These are phyloP conservation scores for carrot (Daucus carota) DNA, from an alignment of 129 eudicot genomes.

Conservation along the genomic window DNA sequence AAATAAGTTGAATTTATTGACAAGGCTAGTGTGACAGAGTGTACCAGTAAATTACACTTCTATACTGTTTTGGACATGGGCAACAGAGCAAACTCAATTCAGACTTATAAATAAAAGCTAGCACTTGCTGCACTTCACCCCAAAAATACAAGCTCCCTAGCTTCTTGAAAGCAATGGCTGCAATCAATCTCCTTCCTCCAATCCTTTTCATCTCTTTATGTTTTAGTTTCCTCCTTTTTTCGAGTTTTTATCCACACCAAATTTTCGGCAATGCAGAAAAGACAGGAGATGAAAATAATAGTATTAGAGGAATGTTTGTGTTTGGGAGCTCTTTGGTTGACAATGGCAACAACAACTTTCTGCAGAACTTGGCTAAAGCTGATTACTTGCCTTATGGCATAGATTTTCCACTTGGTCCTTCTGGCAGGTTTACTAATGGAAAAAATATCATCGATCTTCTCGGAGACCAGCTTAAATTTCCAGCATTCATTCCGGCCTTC, in stretches of 20 bases:
- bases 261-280: too few relatives aligned
- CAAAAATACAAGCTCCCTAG: too few relatives aligned
- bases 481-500: constrained; percentile 29
- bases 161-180: too few relatives aligned
- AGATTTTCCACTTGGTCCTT: constrained; percentile 39
- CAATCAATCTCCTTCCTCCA: too few relatives aligned
- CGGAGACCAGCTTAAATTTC: constrained; percentile 28
- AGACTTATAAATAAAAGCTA: background rate
- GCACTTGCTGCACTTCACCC: background rate
- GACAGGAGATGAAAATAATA: too few relatives aligned
- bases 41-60: too few relatives aligned
- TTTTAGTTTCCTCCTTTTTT: too few relatives aligned
- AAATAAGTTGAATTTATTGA: too few relatives aligned
- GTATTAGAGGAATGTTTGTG: constrained; percentile 26
- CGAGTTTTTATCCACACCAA: too few relatives aligned
- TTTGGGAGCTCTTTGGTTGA: constrained; percentile 59
- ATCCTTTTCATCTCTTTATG: too few relatives aligned
- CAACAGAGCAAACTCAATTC: background rate
- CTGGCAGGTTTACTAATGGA: constrained; percentile 62
- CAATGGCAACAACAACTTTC: constrained; percentile 52
- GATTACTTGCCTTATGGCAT: constrained; percentile 50
- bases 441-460: constrained; percentile 40
- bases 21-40: too few relatives aligned
- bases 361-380: constrained; percentile 29
- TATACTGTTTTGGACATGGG: background rate